Conservation (phyloP, 176 grass and related monocot genomes). For the Eragrostis curvula region DNA sequence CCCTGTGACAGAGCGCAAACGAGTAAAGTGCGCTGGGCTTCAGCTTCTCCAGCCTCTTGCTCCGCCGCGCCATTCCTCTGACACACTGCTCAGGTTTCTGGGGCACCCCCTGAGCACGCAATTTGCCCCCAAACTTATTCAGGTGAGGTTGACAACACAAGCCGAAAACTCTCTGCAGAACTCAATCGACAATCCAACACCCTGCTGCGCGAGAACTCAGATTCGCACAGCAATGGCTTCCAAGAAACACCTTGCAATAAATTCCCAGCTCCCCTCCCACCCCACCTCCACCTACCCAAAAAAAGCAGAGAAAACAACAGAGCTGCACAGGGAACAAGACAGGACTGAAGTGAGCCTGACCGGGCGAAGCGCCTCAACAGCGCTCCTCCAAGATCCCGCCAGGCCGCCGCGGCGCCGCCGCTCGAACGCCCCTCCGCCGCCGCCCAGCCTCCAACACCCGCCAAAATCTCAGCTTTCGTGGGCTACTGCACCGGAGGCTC, state of each 20-base stretch:
- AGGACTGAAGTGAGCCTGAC: conserved; percentile 27
- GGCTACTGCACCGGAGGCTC: conserved; percentile 4
- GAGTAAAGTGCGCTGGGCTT: conserved; percentile 64
- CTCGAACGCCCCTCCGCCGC: conserved; percentile 6
- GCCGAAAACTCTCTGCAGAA: neutral
- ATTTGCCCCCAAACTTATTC: conserved; percentile 8
- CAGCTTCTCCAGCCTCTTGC: conserved; percentile 51
- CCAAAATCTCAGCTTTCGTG: conserved; percentile 34
- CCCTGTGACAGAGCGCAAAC: conserved; percentile 59
- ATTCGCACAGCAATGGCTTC: conserved; percentile 13
- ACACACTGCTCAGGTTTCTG: neutral
- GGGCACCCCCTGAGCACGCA: neutral
- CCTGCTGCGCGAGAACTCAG: neutral
- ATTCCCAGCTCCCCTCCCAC: conserved; percentile 33
- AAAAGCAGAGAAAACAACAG: conserved; percentile 17
- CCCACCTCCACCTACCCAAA: conserved; percentile 39
- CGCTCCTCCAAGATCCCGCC: conserved; percentile 43
- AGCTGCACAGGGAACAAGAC: conserved; percentile 16
- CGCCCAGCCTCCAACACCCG: conserved; percentile 3
- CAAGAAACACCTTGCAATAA: conserved; percentile 37
- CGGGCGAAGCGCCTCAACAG: conserved; percentile 27
- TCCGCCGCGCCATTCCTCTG: conserved; percentile 44
- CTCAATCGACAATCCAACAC: neutral
- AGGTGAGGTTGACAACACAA: neutral
- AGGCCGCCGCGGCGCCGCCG: neutral